Evolutionary conservation across 495 filamentous ascomycete species (phyloP), one percentile per base, ranked within the genome.

Genomic region (Annulohypoxylon nitens): DNA sequence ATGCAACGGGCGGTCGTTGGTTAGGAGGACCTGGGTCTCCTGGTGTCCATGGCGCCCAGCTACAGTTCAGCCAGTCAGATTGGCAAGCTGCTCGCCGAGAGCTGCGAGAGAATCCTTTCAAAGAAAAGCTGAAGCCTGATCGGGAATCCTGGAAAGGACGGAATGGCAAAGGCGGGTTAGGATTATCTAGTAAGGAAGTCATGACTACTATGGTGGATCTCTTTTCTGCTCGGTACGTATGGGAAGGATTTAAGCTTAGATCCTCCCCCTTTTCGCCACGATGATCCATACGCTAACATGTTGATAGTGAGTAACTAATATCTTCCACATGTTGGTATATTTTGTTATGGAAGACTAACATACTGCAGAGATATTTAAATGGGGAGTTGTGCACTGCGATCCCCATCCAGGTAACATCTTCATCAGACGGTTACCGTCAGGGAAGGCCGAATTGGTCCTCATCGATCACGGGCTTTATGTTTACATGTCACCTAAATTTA

Each of bases 391-490:
- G 0, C 95, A 98, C 82, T 97, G 94, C 80, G 95, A 99, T 78
- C 95, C 95, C 2, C 95, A 99, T 75, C 96, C 96, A 0, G 95
- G 95, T 0, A 99, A 99, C 80, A 97, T 99, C 76, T 97, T 99
- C 82, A 92, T 98, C 76, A 89, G 95, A 1, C 92, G 96, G 0
- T 84, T 93, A 18, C 93, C 94, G 2, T 89, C 84, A 34, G 95
- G 95, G 34, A 87, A 91, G 43, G 86, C 96, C 0, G 94, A 99
- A 79, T 85, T 99, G 16, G 94, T 98, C 1, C 90, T 99, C 9
- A 97, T 99, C 75, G 95, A 99, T 81, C 95, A 99, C 79, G 95
- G 95, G 0, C 87, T 99, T 33, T 99, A 99, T 81, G 93, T 99
- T 61, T 91, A 91, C 77, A 95, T 97, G 90, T 85, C 88, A 30